Evolutionary conservation across 2,329 filamentous ascomycete genomes (phyloP), one percentile per base, ranked within the genome.

Genomic region (Thyridium curvatum): DNA sequence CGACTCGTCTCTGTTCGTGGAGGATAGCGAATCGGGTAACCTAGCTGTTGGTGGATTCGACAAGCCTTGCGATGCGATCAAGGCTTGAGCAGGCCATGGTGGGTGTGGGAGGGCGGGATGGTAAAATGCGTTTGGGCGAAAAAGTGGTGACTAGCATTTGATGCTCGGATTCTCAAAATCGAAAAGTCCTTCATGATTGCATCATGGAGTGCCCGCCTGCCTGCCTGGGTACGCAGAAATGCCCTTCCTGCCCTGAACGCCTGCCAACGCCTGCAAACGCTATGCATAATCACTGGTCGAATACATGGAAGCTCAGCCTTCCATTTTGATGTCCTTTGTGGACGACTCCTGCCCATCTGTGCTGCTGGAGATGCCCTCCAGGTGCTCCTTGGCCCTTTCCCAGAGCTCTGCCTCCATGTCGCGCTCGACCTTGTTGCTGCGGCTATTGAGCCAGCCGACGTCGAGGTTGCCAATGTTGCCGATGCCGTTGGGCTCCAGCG

Each of bases 401-500:
- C 91, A 84, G 33, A 94, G 65, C 62, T 96, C 87, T 2, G 77
- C 77, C 55, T 94, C 88, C 72, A 91, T 93, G 46, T 87, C 84
- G 52, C 82, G 77, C 41, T 86, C 86, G 16, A 94, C 85, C 46
- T 83, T 83, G 46, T 86, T 84, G 44, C 86, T 87, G 41, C 87
- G 76, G 52, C 86, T 90, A 56, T 96, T 97, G 51, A 97, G 63
- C 78, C 86, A 91, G 26, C 90, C 90, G 12, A 94, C 82, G 55
- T 96, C 90, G 38, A 96, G 68, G 18, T 65, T 66, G 9, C 74
- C 76, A 28, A 79, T 73, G 50, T 68, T 69, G 16, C 69, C 77
- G 41, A 68, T 62, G 30, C 71, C 76, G 33, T 77, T 65, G 30
- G 79, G 69, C 55, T 78, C 64, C 47, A 77, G 49, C 9, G 67